Evolutionary conservation across 352 stramenopile genomes (phyloP), one percentile per base, ranked within the genome.

Genomic region (Phytophthora constricta): DNA sequence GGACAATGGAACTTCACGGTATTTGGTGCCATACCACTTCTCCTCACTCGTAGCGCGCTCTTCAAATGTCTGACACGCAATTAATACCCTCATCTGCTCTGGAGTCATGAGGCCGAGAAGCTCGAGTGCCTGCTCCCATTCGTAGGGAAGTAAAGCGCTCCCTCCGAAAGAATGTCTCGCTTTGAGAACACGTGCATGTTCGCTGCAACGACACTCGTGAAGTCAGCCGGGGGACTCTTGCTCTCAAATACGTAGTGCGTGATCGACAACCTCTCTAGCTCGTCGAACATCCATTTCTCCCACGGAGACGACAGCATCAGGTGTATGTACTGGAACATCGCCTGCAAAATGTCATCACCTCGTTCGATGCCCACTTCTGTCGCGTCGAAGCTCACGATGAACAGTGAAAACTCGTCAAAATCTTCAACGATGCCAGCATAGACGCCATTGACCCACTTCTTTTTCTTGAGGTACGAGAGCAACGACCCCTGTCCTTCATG

Each of bases 401-500:
- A 88, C 14, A 88, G 52, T 8, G 63, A 69, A 55, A 80, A 91
- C 48, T 91, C 81, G 55, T 87, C 80, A 41, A 81, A 74, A 43
- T 87, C 81, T 22, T 80, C 78, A 7, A 70, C 76, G 13, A 86
- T 74, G 3, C 78, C 84, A 2, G 80, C 74, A 5, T 65, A 79
- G 14, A 89, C 63, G 58, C 85, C 77, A 84, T 93, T 74, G 16
- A 76, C 82, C 79, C 78, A 89, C 51, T 87, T 84, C 54, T 86
- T 71, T 11, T 68, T 54, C 74, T 98, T 98, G 27, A 98, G 72
- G 69, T 91, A 93, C 17, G 87, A 95, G 9, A 99, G 62, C 27
- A 98, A 76, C n/a, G 93, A 98, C 26, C 91, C 91, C n/a, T 79
- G 68, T 42, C 89, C 93, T 85, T 99, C 96, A 67, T 98, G 92